Percentiles rank a stretch among this genome's conserved stretches.
Evolutionary conservation across 768 basidiomycete species (phyloP).

Genomic region (Tricholoma saponaceum): DNA sequence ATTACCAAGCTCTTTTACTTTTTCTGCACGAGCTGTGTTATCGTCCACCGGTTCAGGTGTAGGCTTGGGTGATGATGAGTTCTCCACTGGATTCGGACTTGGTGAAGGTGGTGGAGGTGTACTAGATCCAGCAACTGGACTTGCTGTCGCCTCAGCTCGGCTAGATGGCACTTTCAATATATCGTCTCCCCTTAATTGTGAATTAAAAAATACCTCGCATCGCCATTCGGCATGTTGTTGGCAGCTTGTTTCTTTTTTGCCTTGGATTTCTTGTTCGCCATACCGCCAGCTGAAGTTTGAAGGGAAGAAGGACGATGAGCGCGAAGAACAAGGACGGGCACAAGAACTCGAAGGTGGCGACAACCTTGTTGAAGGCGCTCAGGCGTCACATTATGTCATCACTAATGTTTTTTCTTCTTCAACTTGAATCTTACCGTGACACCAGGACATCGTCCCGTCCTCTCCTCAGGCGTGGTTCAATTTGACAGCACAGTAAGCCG

Average conservation of each 20-base stretch:
- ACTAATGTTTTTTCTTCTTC: too few species aligned
- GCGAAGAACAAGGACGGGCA: too few species aligned
- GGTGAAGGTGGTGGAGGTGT: constrained; percentile 10
- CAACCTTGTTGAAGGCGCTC: too few species aligned
- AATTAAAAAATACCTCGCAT: constrained; percentile 4
- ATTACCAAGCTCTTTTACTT: constrained; percentile 74
- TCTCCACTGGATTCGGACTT: constrained; percentile 1
- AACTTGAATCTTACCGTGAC: too few species aligned
- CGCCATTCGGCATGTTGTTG: constrained; percentile 6
- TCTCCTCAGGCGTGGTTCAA: too few species aligned
- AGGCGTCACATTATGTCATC: too few species aligned
- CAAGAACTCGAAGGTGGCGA: too few species aligned
- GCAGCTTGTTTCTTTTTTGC: constrained; percentile 15
- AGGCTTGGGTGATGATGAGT: constrained; percentile 13
- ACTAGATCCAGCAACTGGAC: constrained; percentile 11
- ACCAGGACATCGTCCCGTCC: too few species aligned
- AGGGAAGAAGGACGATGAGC: not conserved
- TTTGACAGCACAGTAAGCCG: too few species aligned
- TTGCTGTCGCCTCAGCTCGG: not conserved
- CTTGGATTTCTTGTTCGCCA: constrained; percentile 16
- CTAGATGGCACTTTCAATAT: not conserved
- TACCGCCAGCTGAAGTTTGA: not conserved
- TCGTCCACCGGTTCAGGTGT: constrained; percentile 32
- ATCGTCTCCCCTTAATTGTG: too few species aligned
- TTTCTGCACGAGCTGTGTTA: constrained; percentile 47